Evolutionary conservation across 768 basidiomycete species (phyloP), one percentile per base, ranked within the genome.

Genomic region (Auriculariales sp.): DNA sequence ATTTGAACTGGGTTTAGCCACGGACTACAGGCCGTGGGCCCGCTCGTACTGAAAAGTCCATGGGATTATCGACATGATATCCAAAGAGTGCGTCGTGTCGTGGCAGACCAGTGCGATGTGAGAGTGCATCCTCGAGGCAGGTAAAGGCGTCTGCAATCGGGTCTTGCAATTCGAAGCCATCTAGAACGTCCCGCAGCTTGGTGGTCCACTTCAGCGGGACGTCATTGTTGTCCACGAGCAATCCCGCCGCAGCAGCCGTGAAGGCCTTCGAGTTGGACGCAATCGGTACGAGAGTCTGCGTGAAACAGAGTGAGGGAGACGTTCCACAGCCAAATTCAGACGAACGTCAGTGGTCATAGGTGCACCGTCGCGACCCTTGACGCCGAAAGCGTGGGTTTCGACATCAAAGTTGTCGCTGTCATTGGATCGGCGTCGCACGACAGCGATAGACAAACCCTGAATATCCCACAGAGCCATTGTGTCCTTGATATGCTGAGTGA

Each of bases 361-460:
- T 19, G 24, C 29, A 15, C 51, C 51, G 31, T 32, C 47, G 29
- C 46, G 22, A 28, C 48, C 31, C 5, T 34, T 32, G 12, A 34
- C 39, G 24, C 51, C 51, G 28, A 32, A 52, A 3, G 32, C 51
- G n/a, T 17, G 28, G 22, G 50, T 46, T 28, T 51, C 50, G 5
- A 46, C 46, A 11, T 35, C 46, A 34, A 46, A 52, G n/a, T 28
- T 25, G 7, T 34, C 47, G 33, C 30, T 25, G 14, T 25, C 49
- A 19, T 52, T 28, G 19, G 31, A 36, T 5, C 14, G 34, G 24
- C 28, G 47, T 15, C 51, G 51, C 4, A 47, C 47, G 5, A 52
- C 31, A 10, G 51, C 51, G 4, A 52, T 32, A 15, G 51, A 29
- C 5, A 52, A 25, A 7, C 51, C 45, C 35, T 52, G 48, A 34